phyloP scores from a whole-genome alignment of 1,284 basidiomycete species.

The Stygiomarasmius scandens region DNA sequence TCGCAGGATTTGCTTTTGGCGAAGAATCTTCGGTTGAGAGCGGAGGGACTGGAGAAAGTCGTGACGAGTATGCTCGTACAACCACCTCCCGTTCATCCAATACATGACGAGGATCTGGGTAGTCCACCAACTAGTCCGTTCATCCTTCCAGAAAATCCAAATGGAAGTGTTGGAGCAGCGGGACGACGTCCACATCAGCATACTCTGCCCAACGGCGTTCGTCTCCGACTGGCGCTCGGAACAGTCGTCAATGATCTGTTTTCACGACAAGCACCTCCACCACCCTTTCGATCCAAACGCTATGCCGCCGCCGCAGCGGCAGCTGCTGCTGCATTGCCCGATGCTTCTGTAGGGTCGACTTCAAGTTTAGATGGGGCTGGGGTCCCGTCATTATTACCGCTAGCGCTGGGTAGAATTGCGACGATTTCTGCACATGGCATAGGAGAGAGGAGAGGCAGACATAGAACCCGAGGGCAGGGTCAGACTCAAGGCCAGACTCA shows the following conservation, averaged over 20 bases:
- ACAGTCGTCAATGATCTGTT: constrained; percentile 80
- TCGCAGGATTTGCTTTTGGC: constrained; percentile 66
- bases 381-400: constrained; percentile 21
- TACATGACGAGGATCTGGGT: constrained; percentile 47
- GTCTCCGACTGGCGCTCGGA: constrained; percentile 69
- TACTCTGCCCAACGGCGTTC: constrained; percentile 77
- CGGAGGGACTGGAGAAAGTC: constrained; percentile 79
- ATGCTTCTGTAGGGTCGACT: not conserved
- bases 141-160: too few relatives aligned
- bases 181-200: too few relatives aligned
- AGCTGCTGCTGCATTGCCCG: constrained; percentile 13
- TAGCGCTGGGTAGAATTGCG: constrained; percentile 20
- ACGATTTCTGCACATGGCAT: constrained; percentile 18
- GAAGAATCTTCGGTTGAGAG: constrained; percentile 62
- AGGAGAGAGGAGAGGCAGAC: constrained; percentile 2
- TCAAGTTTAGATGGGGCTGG: not conserved
- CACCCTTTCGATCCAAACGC: constrained; percentile 49
- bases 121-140: constrained; percentile 56
- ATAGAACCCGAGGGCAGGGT: not conserved
- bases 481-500: not conserved
- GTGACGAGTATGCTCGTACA: constrained; percentile 78
- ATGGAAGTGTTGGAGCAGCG: too few relatives aligned
- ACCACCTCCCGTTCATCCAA: constrained; percentile 59
- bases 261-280: constrained; percentile 63
- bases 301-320: constrained; percentile 30